Evolutionary conservation across 345 rosid species (phyloP).

Genomic region (Lepidium aucheri): DNA sequence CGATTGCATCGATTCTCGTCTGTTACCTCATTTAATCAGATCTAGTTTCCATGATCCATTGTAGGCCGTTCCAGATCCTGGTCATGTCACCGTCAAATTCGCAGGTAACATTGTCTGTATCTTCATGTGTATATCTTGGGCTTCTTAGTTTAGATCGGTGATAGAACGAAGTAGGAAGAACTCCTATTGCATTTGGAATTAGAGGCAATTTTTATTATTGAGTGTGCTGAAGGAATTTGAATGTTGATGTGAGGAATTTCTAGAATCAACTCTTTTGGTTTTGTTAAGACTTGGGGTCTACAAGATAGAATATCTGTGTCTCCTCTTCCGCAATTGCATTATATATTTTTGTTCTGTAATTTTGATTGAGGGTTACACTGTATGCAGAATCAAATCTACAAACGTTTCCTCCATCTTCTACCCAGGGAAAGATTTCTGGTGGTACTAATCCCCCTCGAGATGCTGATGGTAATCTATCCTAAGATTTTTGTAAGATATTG

Average conservation of each 20-base stretch:
- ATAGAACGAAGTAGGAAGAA: background rate
- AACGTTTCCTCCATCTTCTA: constrained; percentile 65
- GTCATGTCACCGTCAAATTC: constrained; percentile 54
- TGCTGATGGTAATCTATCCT: constrained; percentile 54
- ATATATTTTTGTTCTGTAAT: background rate
- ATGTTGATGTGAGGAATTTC: background rate
- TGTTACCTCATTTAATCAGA: constrained; percentile 18
- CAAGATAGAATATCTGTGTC: background rate
- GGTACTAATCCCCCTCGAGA: constrained; percentile 67
- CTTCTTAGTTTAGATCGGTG: background rate
- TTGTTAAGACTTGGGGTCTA: background rate
- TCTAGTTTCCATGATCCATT: background rate
- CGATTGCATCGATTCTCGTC: background rate
- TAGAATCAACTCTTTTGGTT: background rate
- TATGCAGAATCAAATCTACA: constrained; percentile 64
- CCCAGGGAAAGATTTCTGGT: constrained; percentile 66
- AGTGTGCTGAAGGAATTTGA: background rate
- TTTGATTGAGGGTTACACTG: constrained; percentile 9
- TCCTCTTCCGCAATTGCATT: background rate
- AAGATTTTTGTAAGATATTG: background rate
- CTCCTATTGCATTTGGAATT: background rate
- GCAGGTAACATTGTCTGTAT: constrained; percentile 32
- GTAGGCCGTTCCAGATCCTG: constrained; percentile 78
- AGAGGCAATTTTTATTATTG: background rate
- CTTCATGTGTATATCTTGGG: background rate